Evolutionary conservation across 2,329 filamentous ascomycete species (phyloP).

Genomic region (Trichoderma asperellum): DNA sequence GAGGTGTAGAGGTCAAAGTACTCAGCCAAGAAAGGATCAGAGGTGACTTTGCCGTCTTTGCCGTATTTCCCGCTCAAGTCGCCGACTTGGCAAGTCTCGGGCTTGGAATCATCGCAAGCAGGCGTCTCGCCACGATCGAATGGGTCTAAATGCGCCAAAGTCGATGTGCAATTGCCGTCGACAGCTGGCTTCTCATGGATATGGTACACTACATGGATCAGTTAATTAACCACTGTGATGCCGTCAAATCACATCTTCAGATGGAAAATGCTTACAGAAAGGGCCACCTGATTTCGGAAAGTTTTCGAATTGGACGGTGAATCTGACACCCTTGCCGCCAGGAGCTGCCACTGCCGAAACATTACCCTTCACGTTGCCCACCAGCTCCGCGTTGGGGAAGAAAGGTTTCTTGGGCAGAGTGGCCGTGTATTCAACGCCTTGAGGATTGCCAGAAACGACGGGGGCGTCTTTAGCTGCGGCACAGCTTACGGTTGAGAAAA

Average conservation of each 20-base stretch:
- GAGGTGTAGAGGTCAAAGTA: slow-evolving; percentile 65
- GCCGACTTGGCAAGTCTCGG: slow-evolving; percentile 73
- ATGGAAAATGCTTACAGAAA: slow-evolving; percentile 55
- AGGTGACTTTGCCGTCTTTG: slow-evolving; percentile 62
- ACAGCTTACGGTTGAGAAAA: slow-evolving; percentile 39
- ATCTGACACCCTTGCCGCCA: slow-evolving; percentile 59
- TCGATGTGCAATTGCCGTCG: slow-evolving; percentile 71
- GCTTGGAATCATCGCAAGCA: slow-evolving; percentile 60
- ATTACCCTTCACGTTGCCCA: slow-evolving; percentile 59
- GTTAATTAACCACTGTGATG: background rate
- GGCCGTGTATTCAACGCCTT: slow-evolving; percentile 58
- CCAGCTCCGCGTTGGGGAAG: slow-evolving; percentile 52
- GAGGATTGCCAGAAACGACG: slow-evolving; percentile 59
- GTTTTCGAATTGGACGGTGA: slow-evolving; percentile 60
- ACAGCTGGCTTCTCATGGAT: slow-evolving; percentile 66
- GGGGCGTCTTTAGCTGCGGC: slow-evolving; percentile 51
- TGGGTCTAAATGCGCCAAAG: slow-evolving; percentile 72
- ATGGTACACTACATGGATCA: slow-evolving; percentile 63
- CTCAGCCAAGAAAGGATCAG: slow-evolving; percentile 52
- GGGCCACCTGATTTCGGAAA: slow-evolving; percentile 61
- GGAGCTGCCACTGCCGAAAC: slow-evolving; percentile 52
- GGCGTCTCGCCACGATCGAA: slow-evolving; percentile 65
- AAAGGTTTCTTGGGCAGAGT: slow-evolving; percentile 57
- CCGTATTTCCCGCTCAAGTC: slow-evolving; percentile 78
- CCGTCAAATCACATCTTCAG: background rate